Evolutionary conservation across 805 yeast species (phyloP), one percentile per base, ranked within the genome.

Genomic region (Scheffersomyces amazonensis): DNA sequence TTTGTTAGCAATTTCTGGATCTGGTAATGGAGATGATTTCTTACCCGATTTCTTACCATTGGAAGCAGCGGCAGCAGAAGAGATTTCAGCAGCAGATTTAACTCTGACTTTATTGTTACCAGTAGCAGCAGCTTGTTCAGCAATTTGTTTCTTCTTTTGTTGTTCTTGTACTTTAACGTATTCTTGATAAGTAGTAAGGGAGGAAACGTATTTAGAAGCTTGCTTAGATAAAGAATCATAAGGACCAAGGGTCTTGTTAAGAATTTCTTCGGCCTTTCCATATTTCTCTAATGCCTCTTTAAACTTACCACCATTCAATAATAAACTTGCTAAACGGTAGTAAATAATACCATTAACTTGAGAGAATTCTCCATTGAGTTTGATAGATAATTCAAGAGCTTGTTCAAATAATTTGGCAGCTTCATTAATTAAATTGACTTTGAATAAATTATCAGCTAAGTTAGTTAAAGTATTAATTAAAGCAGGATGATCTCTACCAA

Each of bases 401-500:
- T 66, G 63, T 34, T 69, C 62, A 50, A 80, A 75, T 46, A 88
- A 72, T 24, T 66, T 64, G 31, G 72, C 58, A 3, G 91, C 75
- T 34, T 71, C 72, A 13, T 57, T 51, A 40, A 49, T 62, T 46
- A 78, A 64, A 45, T 76, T 73, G 37, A 75, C 55, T 35, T 73
- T 71, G 42, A 81, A 78, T 39, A 87, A 68, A 52, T 80, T 72
- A 12, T 76, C 66, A 3, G 82, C 83, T 52, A 79, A 66, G 53
- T 86, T 76, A 48, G 80, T 69, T 53, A 78, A 64, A 6, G 87
- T 75, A 42, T 81, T 79, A 35, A 85, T 67, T 20, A 75, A 63
- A 39, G 86, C 83, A 32, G 96, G 88, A 56, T 89, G 95, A 36
- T 67, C 69, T 3, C 72, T 70, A 16, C 81, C 84, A 46, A 71